Percentiles rank a stretch among this genome's conserved stretches.
phyloP scores from a whole-genome alignment of 2,329 filamentous ascomycete genomes.

The Huntiella decipiens region DNA sequence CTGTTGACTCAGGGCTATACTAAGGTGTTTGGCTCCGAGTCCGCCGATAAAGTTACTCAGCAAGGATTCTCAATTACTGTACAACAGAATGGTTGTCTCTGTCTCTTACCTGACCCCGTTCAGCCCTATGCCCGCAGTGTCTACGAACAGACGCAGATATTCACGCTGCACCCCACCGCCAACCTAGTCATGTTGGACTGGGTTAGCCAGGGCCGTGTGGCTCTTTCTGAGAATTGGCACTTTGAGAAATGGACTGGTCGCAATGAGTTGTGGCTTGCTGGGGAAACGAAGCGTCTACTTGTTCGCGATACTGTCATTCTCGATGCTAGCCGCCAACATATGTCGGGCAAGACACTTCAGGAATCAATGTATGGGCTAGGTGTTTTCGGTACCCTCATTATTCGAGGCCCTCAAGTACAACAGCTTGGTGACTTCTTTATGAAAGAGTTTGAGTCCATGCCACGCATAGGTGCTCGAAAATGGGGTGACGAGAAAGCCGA shows the following conservation, averaged over 20 bases:
- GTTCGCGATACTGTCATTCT: conserved; percentile 74
- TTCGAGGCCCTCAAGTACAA: conserved; percentile 54
- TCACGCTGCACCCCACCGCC: conserved; percentile 37
- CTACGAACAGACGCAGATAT: conserved; percentile 70
- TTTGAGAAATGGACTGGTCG: conserved; percentile 60
- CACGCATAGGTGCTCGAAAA: conserved; percentile 65
- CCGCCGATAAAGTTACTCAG: conserved; percentile 33
- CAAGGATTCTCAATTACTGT: conserved; percentile 37
- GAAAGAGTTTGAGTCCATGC: conserved; percentile 55
- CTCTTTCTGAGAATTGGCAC: conserved; percentile 77
- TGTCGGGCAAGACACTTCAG: conserved; percentile 24
- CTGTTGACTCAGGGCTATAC: conserved; percentile 64
- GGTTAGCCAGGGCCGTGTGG: conserved; percentile 74
- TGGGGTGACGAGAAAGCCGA: conserved; percentile 24
- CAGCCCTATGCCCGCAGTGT: conserved; percentile 74
- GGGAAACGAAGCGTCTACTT: conserved; percentile 34
- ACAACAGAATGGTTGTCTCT: conserved; percentile 32
- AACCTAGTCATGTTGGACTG: conserved; percentile 77
- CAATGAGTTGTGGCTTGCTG: conserved; percentile 62
- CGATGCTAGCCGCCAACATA: conserved; percentile 30
- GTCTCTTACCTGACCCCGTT: conserved; percentile 72
- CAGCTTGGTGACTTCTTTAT: conserved; percentile 56
- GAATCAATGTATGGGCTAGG: conserved; percentile 56
- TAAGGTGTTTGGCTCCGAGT: conserved; percentile 75
- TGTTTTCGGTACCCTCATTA: conserved; percentile 67